A percentile compares a stretch with the other conserved stretches of the same genome.
phyloP scores from a whole-genome alignment of 2,329 filamentous ascomycete genomes.

The Myriosclerotinia duriaeana region DNA sequence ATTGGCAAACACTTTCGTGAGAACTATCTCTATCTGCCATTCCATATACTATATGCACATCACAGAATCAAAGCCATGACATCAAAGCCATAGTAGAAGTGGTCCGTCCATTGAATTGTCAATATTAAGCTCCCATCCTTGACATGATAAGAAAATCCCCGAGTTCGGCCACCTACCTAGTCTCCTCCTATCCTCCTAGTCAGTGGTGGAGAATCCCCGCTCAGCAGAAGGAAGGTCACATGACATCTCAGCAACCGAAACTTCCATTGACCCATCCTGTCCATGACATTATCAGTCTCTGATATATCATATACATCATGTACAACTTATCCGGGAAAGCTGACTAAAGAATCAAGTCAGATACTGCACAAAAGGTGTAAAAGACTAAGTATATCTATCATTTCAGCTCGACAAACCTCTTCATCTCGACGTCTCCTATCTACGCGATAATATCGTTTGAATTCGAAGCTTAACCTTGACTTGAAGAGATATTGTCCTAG shows the following conservation, averaged over 20 bases:
- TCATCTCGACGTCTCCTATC: no score
- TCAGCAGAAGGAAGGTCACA: background rate
- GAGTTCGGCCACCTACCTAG: conserved; percentile 1
- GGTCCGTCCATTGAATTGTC: background rate
- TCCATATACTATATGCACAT: no score
- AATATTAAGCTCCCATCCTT: background rate
- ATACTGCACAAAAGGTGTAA: background rate
- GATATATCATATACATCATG: background rate
- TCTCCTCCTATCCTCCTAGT: no score
- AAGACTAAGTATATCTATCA: no score
- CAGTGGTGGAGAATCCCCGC: background rate
- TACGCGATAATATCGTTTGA: no score
- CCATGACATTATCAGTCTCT: background rate
- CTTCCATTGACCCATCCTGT: background rate
- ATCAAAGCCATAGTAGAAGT: no score
- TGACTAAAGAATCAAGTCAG: background rate
- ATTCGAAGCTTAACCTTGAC: no score
- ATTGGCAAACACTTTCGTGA: no score
- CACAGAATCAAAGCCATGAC: no score
- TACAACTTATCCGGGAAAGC: background rate
- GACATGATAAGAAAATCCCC: conserved; percentile 1
- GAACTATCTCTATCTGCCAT: no score
- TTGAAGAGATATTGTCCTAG: no score
- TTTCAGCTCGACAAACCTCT: no score
- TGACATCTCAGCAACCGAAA: background rate